Conservation (phyloP, 2,329 filamentous ascomycete species). For the Stagonosporopsis cucurbitacearum region DNA sequence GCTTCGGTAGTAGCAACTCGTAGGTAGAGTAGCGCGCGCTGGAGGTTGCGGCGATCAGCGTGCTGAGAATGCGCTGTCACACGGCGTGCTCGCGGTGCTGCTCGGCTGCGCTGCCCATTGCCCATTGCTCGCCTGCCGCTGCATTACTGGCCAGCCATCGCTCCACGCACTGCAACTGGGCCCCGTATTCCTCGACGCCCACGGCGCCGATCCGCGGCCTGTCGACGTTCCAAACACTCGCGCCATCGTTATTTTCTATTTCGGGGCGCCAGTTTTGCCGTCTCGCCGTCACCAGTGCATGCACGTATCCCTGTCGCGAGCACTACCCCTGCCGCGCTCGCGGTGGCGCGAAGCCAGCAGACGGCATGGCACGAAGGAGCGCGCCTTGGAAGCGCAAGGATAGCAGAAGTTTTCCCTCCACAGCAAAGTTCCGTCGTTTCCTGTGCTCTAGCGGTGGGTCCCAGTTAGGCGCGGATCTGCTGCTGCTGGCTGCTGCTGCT, state of each 20-base stretch:
- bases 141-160: constrained; percentile 24
- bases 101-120: constrained; percentile 6
- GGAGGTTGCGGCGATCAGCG: not conserved
- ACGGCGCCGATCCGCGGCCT: constrained; percentile 30
- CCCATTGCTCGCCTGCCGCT: constrained; percentile 19
- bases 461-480: constrained; percentile 26
- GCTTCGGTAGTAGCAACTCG: not conserved
- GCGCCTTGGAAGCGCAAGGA: constrained; percentile 26
- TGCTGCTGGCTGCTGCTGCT: constrained; percentile 10
- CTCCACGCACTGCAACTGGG: constrained; percentile 18
- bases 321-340: constrained; percentile 20
- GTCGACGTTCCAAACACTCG: constrained; percentile 35
- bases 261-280: constrained; percentile 32
- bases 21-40: not conserved
- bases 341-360: constrained; percentile 34
- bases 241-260: constrained; percentile 40
- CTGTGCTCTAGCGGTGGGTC: constrained; percentile 23
- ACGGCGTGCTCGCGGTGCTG: constrained; percentile 8
- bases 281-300: constrained; percentile 30
- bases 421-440: constrained; percentile 35
- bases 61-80: constrained; percentile 16
- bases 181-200: constrained; percentile 29
- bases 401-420: constrained; percentile 22
- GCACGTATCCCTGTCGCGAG: constrained; percentile 11
- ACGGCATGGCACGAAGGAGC: constrained; percentile 30